Percentiles rank a stretch among this genome's conserved stretches.
phyloP scores from a whole-genome alignment of 495 filamentous ascomycete species.

The Aspergillus asperescens region DNA sequence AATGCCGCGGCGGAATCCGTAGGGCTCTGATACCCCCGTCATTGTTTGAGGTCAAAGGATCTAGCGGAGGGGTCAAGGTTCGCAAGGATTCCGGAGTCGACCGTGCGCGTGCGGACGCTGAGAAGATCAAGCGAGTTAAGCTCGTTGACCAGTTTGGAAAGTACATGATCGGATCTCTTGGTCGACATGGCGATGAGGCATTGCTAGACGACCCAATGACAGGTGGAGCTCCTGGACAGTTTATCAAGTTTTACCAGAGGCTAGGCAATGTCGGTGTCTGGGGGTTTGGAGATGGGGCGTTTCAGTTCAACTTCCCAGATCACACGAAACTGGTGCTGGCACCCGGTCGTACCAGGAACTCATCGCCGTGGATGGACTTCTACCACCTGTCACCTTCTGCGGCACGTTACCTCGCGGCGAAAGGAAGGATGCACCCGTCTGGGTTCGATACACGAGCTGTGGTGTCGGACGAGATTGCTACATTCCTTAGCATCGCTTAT shows the following conservation, averaged over 20 bases:
- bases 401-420: slow-evolving; percentile 54
- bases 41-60: slow-evolving; percentile 45
- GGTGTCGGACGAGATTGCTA: slow-evolving; percentile 56
- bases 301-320: slow-evolving; percentile 97
- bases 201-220: slow-evolving; percentile 25
- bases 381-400: slow-evolving; percentile 72
- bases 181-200: slow-evolving; percentile 44
- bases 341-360: slow-evolving; percentile 54
- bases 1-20: slow-evolving; percentile 52
- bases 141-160: slow-evolving; percentile 90
- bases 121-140: slow-evolving; percentile 66
- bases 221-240: slow-evolving; percentile 46
- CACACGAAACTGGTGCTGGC: slow-evolving; percentile 90
- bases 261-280: slow-evolving; percentile 83
- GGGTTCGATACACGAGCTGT: slow-evolving; percentile 48
- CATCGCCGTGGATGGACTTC: slow-evolving; percentile 67
- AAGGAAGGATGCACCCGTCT: slow-evolving; percentile 53
- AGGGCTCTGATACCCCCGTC: slow-evolving; percentile 56
- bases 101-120: slow-evolving; percentile 53
- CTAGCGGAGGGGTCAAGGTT: slow-evolving; percentile 35
- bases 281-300: slow-evolving; percentile 82
- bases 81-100: slow-evolving; percentile 49
- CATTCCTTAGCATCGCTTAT: slow-evolving; percentile 56
- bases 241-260: slow-evolving; percentile 84
- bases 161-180: slow-evolving; percentile 73